Conservation (phyloP, 164 flowering plant species). For the Euptelea pleiosperma region DNA sequence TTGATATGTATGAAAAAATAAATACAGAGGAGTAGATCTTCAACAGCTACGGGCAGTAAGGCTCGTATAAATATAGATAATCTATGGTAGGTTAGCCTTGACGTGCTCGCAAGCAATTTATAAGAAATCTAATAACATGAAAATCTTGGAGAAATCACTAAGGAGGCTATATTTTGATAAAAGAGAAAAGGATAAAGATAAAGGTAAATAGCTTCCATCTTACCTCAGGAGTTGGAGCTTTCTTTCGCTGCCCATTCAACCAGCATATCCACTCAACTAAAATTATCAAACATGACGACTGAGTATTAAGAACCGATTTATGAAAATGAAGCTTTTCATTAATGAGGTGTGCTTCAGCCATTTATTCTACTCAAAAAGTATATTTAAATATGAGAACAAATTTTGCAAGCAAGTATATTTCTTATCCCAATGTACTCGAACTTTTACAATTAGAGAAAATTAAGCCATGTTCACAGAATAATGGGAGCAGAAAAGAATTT, state of each 20-base stretch:
- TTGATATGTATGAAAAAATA: too few species aligned
- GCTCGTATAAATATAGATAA: too few species aligned
- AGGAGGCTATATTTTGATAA: too few species aligned
- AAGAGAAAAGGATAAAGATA: background rate
- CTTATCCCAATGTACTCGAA: background rate
- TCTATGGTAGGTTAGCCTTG: too few species aligned
- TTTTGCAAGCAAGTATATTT: background rate
- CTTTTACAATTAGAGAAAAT: background rate
- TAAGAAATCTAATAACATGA: too few species aligned
- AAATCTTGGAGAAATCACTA: too few species aligned
- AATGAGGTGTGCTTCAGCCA: background rate
- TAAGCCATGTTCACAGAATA: background rate
- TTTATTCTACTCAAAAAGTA: background rate
- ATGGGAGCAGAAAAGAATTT: background rate
- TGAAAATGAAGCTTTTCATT: background rate
- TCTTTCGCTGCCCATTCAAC: constrained; percentile 94
- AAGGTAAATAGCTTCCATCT: background rate
- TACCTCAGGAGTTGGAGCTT: constrained; percentile 89
- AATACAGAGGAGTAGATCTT: too few species aligned
- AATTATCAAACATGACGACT: constrained; percentile 14
- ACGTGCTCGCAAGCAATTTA: too few species aligned
- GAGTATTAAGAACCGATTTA: constrained; percentile 6
- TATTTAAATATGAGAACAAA: background rate
- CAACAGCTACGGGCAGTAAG: too few species aligned
- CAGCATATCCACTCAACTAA: constrained; percentile 99